These are phyloP conservation scores for Wickerhamomyces chaumierensis DNA, from an alignment of 805 yeast genomes.

Conservation along the genomic window DNA sequence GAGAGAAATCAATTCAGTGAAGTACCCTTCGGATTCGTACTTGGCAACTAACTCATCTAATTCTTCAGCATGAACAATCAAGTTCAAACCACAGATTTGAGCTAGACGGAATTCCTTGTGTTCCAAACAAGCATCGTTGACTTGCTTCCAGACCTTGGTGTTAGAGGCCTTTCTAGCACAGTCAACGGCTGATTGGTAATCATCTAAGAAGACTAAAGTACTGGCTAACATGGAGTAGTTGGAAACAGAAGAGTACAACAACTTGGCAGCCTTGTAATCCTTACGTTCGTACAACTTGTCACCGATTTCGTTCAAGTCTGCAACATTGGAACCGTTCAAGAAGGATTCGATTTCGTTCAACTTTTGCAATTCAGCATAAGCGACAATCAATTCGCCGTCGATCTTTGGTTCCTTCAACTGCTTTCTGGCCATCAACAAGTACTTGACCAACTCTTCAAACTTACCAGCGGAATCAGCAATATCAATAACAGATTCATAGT, in stretches of 20 bases:
- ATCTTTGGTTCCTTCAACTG: constrained; percentile 82
- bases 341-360: constrained; percentile 75
- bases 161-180: constrained; percentile 97
- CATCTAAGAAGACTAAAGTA: constrained; percentile 85
- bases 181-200: constrained; percentile 94
- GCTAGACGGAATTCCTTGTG: constrained; percentile 93
- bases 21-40: constrained; percentile 85
- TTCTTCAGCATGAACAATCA: constrained; percentile 96
- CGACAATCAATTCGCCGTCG: constrained; percentile 84
- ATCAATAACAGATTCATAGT: constrained; percentile 86
- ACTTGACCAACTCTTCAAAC: constrained; percentile 84
- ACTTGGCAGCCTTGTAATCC: constrained; percentile 87
- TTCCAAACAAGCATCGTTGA: constrained; percentile 91
- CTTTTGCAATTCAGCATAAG: constrained; percentile 71
- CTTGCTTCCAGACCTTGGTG: constrained; percentile 93
- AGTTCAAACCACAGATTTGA: constrained; percentile 95
- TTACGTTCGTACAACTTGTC: constrained; percentile 74
- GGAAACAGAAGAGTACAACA: constrained; percentile 74
- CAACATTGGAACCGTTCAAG: constrained; percentile 81
- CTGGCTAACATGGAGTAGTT: constrained; percentile 95
- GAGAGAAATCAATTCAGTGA: constrained; percentile 80
- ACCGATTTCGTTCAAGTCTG: constrained; percentile 85
- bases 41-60: constrained; percentile 77
- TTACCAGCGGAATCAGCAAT: constrained; percentile 93
- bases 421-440: constrained; percentile 83